phyloP scores from a whole-genome alignment of 208 protist genomes.

The Tetramitus jugosus region DNA sequence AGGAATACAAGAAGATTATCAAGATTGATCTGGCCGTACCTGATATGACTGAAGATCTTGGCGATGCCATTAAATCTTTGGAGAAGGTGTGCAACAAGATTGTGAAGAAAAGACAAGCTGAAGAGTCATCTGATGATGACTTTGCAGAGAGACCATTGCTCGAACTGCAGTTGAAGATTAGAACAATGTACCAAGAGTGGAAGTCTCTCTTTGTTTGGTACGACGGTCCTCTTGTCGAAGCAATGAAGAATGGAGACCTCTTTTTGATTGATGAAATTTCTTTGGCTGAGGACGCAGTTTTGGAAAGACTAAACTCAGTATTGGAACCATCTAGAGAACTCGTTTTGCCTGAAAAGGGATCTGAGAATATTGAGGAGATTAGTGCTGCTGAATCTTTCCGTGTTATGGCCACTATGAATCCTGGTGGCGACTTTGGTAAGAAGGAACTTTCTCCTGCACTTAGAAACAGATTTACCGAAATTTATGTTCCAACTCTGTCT shows the following conservation, averaged over 20 bases:
- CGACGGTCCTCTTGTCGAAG: constrained; percentile 96
- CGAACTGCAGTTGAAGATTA: neutral
- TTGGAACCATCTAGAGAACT: constrained; percentile 92
- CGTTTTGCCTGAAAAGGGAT: constrained; percentile 92
- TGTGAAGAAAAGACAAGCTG: neutral
- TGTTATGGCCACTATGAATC: constrained; percentile 99
- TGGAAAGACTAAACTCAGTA: constrained; percentile 99
- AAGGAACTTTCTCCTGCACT: constrained; percentile 99
- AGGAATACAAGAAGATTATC: neutral
- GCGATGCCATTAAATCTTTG: neutral
- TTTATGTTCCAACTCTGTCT: constrained; percentile 90
- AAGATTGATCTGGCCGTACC: neutral
- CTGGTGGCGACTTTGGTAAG: constrained; percentile 99
- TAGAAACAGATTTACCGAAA: constrained; percentile 98
- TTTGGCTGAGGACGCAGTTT: constrained; percentile 97
- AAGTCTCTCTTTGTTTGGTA: constrained; percentile 93
- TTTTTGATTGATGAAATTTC: constrained; percentile 99
- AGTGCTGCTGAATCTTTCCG: constrained; percentile 73
- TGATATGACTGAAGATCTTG: neutral
- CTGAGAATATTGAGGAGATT: constrained; percentile 52
- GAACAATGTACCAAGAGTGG: neutral
- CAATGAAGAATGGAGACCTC: constrained; percentile 94
- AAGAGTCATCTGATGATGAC: neutral
- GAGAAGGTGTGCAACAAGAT: constrained; percentile 1
- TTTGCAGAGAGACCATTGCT: neutral